Evolutionary conservation across 192 early-diverging fungal genomes (phyloP), one percentile per base, ranked within the genome.

Genomic region (Chytriomyces hyalinus): DNA sequence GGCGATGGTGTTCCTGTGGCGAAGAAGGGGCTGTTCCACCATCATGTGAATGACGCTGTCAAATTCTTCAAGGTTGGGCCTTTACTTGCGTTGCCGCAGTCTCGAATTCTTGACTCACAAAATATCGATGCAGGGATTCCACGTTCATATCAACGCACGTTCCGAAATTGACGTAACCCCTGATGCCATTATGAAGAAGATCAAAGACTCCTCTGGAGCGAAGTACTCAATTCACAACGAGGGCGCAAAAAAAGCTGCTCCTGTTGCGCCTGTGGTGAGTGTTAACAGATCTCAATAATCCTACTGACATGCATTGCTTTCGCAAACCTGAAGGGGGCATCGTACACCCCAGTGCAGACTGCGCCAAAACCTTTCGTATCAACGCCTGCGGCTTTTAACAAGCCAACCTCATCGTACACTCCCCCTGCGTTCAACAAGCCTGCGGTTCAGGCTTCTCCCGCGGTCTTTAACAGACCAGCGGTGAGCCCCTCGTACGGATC

Each of bases 1-100:
- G 97, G 97, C 9, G 93, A 92, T 59, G 96, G 96, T 49, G 97
- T 98, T 20, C 95, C 95, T 17, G 95, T 95, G 69, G 82, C 89
- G 59, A 90, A 92, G 80, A 98, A 98, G 86, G 96, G 93, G 36
- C 84, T 95, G 63, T 96, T 96, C 73, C 91, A 90, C 76, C 84
- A 89, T 45, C 94, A 96, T 66, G 81, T 96, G 26, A 88, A 91
- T 65, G 93, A 97, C 78, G 93, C 95, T 36, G 86, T 89, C n/a
- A 84, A 83, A 28, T 93, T 89, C 82, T 91, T 95, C 73, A 93
- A 87, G 85, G 92, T 90, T 85, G 80, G 36, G 36, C 36, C 36
- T 36, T 36, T 36, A 36, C 36, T 59, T 26, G 6, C 72, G 36
- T 50, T n/a, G 45, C 71, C 26, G 47, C 28, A 62, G 36, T 46